Percentiles rank a stretch among this genome's conserved stretches.
phyloP scores from a whole-genome alignment of 2,329 filamentous ascomycete species.

The Colletotrichum lupini region DNA sequence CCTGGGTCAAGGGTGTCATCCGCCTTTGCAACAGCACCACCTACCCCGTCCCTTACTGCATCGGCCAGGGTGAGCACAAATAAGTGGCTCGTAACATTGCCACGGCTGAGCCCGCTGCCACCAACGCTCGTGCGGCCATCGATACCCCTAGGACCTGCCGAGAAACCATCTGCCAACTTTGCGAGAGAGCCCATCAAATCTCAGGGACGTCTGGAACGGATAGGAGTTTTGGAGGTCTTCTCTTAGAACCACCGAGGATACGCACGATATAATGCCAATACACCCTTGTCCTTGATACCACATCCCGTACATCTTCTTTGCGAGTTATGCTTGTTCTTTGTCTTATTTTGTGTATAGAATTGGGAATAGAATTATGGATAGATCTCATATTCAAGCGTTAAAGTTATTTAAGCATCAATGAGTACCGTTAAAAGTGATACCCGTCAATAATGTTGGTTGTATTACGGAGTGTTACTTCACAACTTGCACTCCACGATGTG shows the following conservation, averaged over 20 bases:
- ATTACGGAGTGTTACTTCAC: background rate
- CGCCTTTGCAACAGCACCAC: conserved; percentile 47
- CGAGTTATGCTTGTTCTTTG: conserved; percentile 22
- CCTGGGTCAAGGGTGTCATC: conserved; percentile 54
- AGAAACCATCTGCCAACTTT: conserved; percentile 17
- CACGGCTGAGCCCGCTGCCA: background rate
- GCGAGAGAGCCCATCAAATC: conserved; percentile 16
- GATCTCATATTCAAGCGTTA: background rate
- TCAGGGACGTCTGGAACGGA: conserved; percentile 31
- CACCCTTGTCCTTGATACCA: conserved; percentile 27
- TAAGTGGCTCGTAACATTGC: background rate
- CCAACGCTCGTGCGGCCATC: background rate
- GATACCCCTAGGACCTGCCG: background rate
- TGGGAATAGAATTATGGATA: conserved; percentile 3
- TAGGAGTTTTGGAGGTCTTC: conserved; percentile 25
- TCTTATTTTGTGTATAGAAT: conserved; percentile 11
- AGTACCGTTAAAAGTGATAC: too few relatives aligned
- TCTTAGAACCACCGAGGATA: conserved; percentile 20
- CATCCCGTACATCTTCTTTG: conserved; percentile 1
- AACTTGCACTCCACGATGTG: background rate
- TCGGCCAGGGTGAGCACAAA: conserved; percentile 44
- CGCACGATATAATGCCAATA: conserved; percentile 27
- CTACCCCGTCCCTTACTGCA: conserved; percentile 50
- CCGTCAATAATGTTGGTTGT: background rate
- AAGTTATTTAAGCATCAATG: background rate